Base-by-base conservation (phyloP, 2,329 filamentous ascomycete genomes). In the Pochonia chlamydosporia region DNA sequence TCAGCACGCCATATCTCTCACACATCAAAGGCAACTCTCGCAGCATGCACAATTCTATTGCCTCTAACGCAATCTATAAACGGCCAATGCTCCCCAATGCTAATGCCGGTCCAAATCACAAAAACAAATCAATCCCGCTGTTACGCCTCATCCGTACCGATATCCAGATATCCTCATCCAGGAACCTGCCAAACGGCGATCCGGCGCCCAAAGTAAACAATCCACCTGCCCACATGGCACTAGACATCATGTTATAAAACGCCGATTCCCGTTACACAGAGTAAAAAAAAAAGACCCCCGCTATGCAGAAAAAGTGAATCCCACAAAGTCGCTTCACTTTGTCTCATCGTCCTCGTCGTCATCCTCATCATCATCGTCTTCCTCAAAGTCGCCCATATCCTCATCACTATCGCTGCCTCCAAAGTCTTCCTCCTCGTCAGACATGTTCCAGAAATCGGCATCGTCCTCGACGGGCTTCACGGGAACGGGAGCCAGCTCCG, bases 371-470 rank as follows among this genome's bases (percentile, higher is more conserved):
- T 78, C 79, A 20, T 82, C 76, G 2, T 73, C 72, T 11, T 78
- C 77, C 8, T 79, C 78, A 35, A 76, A 78, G 40, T 85, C 81
- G 26, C 78, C 77, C 66, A 79, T 74, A 21, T 79, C 76, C 24
- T 80, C 76, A 10, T 84, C 84, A 20, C 78, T 81, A 55, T 89
- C 86, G 57, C 84, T 88, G 14, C 84, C 85, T 9, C 84, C 85
- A 65, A 91, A 90, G 55, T 91, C 86, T 44, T 87, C 81, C 55
- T 89, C 86, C 55, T 87, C 78, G 49, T 87, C 87, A 41, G 81
- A 83, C 63, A 88, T 85, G 28, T 79, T 81, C 85, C 89, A 93
- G 63, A 95, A 95, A 51, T 87, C 87, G 55, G 86, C 84, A 56
- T 95, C 87, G 35, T 87, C 82, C 3, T 83, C 79, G 13, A 76